Percentiles rank a stretch among this genome's conserved stretches.
Conservation (phyloP, 306 rosid species). For the Acacia melanoxylon region DNA sequence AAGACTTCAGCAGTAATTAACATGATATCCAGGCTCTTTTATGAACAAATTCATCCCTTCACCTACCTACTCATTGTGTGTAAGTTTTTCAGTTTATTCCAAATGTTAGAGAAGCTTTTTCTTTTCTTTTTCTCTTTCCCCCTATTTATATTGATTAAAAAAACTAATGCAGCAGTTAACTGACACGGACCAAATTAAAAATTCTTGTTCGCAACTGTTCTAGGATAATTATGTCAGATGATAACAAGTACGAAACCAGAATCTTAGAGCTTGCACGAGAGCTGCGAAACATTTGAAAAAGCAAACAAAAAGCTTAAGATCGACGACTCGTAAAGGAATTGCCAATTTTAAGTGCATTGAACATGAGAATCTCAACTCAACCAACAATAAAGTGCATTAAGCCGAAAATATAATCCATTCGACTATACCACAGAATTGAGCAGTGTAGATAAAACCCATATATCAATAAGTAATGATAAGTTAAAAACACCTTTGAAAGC, state of each 20-base stretch:
- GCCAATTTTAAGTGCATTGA: background rate
- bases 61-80: background rate
- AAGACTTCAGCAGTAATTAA: background rate
- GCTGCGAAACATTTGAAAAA: too few relatives aligned
- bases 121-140: background rate
- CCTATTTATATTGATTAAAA: background rate
- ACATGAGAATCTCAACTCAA: background rate
- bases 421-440: background rate
- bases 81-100: background rate
- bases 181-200: too few relatives aligned
- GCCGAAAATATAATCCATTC: background rate
- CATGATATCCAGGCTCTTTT: background rate
- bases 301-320: too few relatives aligned
- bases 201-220: too few relatives aligned
- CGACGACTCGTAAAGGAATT: too few relatives aligned
- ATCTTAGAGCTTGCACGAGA: too few relatives aligned
- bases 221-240: too few relatives aligned
- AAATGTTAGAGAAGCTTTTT: background rate
- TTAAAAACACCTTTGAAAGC: conserved; percentile 52
- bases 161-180: too few relatives aligned
- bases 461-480: background rate
- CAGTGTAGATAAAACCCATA: background rate
- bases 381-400: background rate
- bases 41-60: background rate
- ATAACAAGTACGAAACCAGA: too few relatives aligned